A percentile compares a stretch with the other conserved stretches of the same genome.
These are phyloP conservation scores for Nymphaea thermarum DNA, from an alignment of 164 flowering plant species.

Conservation along the genomic window DNA sequence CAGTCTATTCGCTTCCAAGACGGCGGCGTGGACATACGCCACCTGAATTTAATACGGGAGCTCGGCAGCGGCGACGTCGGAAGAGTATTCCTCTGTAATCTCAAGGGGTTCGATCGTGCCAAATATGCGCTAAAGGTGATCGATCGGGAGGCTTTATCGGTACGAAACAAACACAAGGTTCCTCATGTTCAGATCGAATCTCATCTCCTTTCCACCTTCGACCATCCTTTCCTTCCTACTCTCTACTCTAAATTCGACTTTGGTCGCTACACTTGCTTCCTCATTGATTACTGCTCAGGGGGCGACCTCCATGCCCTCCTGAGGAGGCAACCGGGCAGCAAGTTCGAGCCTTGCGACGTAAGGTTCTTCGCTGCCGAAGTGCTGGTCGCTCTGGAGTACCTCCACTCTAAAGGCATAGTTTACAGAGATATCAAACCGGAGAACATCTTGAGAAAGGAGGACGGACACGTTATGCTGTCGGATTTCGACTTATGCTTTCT, in stretches of 20 bases:
- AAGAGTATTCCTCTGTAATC: constrained; percentile 63
- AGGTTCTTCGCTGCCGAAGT: constrained; percentile 91
- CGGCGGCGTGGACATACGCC: constrained; percentile 48
- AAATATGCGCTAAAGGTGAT: constrained; percentile 74
- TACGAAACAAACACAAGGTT: constrained; percentile 20
- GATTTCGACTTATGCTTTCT: constrained; percentile 83
- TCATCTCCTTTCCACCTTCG: constrained; percentile 40
- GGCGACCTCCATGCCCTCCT: constrained; percentile 65
- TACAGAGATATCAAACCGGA: constrained; percentile 93
- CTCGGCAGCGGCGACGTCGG: constrained; percentile 78
- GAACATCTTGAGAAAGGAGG: constrained; percentile 72
- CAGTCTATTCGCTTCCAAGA: constrained; percentile 37
- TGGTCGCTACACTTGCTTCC: constrained; percentile 61
- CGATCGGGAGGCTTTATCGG: constrained; percentile 34
- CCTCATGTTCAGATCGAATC: constrained; percentile 52
- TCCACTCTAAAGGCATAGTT: constrained; percentile 82
- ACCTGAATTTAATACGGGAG: constrained; percentile 63
- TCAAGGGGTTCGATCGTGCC: constrained; percentile 28
- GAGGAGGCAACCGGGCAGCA: constrained; percentile 34
- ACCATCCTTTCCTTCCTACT: constrained; percentile 83
- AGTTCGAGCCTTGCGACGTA: constrained; percentile 34
- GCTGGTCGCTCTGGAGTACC: constrained; percentile 79
- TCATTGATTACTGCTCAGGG: constrained; percentile 68
- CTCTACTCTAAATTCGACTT: constrained; percentile 65
- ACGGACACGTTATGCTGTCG: constrained; percentile 90